Conservation (phyloP, 2,329 filamentous ascomycete genomes). For the Xylaria sp. region DNA sequence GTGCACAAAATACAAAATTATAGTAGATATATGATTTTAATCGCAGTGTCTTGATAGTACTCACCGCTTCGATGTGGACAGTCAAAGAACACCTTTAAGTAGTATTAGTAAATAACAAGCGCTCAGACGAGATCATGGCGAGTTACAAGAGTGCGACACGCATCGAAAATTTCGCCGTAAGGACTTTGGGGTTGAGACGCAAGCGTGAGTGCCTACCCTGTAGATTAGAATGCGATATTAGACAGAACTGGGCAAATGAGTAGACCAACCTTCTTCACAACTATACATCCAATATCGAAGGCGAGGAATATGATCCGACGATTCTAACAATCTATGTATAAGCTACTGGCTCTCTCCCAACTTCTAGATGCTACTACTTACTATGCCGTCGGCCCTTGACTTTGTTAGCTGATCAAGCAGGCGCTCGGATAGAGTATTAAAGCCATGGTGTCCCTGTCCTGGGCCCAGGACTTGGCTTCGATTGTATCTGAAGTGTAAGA, state of each 20-base stretch:
- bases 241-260: not conserved
- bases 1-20: not conserved
- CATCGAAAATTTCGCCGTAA: constrained; percentile 15
- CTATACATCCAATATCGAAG: constrained; percentile 13
- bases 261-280: constrained; percentile 16
- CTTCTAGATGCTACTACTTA: not conserved
- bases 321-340: not conserved
- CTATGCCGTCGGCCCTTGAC: not conserved
- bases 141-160: constrained; percentile 17
- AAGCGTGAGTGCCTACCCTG: constrained; percentile 14
- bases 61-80: constrained; percentile 10
- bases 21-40: not conserved
- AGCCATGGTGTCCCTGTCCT: not conserved
- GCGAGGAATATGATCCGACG: constrained; percentile 9
- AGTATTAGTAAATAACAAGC: not conserved
- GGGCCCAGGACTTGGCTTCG: not conserved
- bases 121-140: not conserved
- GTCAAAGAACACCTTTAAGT: constrained; percentile 13
- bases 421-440: not conserved
- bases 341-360: not conserved
- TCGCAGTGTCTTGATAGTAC: not conserved
- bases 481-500: constrained; percentile 19
- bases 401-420: constrained; percentile 3
- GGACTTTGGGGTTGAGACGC: constrained; percentile 4
- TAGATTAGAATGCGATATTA: not conserved